Evolutionary conservation across 192 early-diverging fungal species (phyloP).

Genomic region (Jimgerdemannia lactiflua): DNA sequence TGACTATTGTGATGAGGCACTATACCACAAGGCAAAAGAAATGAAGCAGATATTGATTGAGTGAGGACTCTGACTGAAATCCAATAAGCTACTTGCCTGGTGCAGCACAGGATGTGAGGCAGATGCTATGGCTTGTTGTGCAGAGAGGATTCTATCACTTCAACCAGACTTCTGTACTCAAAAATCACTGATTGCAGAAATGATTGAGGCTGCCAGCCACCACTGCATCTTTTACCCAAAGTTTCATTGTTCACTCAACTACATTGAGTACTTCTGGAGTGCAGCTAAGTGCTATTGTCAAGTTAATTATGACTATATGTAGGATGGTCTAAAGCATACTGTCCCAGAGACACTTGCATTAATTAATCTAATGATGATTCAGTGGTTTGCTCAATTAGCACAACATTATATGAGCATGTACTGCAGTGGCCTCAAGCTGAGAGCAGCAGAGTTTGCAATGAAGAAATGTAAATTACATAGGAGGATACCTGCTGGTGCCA

Average conservation of each 20-base stretch:
- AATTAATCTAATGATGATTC: conserved; percentile 1
- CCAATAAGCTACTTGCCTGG: background rate
- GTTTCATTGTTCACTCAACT: conserved; percentile 5
- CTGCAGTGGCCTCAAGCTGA: background rate
- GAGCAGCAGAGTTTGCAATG: conserved; percentile 13
- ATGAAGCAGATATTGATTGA: background rate
- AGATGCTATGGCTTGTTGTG: conserved; percentile 1
- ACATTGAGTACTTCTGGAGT: background rate
- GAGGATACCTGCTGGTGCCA: conserved; percentile 1
- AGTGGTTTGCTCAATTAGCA: background rate
- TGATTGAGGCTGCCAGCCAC: background rate
- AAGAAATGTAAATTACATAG: conserved; percentile 15
- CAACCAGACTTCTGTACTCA: conserved; percentile 8
- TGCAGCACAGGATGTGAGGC: background rate
- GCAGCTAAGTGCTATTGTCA: conserved; percentile 1
- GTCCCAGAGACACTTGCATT: background rate
- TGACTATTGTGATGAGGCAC: background rate
- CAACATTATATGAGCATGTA: conserved; percentile 8
- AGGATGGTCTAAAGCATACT: conserved; percentile 3
- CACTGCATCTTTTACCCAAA: conserved; percentile 2
- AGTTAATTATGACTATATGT: conserved; percentile 5
- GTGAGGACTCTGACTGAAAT: background rate
- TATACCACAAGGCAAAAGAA: background rate
- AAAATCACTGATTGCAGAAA: conserved; percentile 8
- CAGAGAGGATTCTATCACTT: conserved; percentile 1